These are phyloP conservation scores for Tuctoria greenei DNA, from an alignment of 176 grass and related monocot genomes.

Conservation along the genomic window DNA sequence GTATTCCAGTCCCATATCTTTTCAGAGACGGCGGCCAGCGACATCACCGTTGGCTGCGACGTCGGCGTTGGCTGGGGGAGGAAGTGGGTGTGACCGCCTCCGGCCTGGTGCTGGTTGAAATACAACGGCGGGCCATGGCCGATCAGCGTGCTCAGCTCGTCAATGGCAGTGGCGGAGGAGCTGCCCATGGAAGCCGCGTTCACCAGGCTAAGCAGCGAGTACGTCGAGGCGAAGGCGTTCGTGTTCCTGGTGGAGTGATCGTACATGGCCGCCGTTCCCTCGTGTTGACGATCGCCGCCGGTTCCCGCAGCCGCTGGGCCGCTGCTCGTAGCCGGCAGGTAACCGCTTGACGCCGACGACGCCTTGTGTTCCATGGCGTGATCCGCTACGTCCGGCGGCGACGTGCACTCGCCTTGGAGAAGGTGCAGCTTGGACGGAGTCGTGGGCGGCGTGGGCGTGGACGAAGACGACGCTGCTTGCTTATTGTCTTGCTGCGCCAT, in stretches of 20 bases:
- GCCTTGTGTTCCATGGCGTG: slow-evolving; percentile 15
- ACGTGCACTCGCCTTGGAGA: slow-evolving; percentile 59
- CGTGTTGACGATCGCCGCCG: slow-evolving; percentile 25
- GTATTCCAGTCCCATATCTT: slow-evolving; percentile 94
- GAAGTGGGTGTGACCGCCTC: slow-evolving; percentile 38
- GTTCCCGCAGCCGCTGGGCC: background rate
- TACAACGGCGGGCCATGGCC: slow-evolving; percentile 32
- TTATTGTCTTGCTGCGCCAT: slow-evolving; percentile 35
- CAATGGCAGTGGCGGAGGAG: slow-evolving; percentile 45
- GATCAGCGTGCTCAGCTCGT: slow-evolving; percentile 74
- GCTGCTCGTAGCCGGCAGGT: background rate
- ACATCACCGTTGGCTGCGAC: slow-evolving; percentile 36
- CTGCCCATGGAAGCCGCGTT: slow-evolving; percentile 52
- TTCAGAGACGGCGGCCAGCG: slow-evolving; percentile 64
- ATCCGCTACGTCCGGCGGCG: slow-evolving; percentile 29
- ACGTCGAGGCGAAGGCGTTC: slow-evolving; percentile 53
- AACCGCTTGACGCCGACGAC: background rate
- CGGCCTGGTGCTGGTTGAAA: slow-evolving; percentile 24
- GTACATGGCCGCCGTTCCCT: slow-evolving; percentile 35
- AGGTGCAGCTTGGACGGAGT: slow-evolving; percentile 51
- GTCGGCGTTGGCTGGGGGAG: slow-evolving; percentile 30
- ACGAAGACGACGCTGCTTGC: slow-evolving; percentile 49
- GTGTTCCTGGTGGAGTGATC: slow-evolving; percentile 49
- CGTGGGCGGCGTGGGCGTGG: slow-evolving; percentile 43
- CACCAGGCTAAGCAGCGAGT: slow-evolving; percentile 63